Conservation (phyloP, 345 rosid species). For the Gossypium bickii region DNA sequence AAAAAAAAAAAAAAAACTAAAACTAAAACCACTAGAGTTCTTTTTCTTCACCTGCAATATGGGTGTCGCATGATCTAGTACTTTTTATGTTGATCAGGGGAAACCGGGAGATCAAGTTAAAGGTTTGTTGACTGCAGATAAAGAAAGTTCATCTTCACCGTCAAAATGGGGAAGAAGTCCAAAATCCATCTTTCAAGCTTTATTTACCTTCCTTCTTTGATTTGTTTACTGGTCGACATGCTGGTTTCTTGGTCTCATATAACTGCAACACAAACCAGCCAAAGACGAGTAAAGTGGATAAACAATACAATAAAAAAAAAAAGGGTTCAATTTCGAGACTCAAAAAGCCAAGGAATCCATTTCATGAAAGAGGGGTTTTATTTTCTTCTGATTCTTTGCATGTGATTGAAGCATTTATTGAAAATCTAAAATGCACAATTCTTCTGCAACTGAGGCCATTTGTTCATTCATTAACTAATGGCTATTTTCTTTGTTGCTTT, state of each 20-base stretch:
- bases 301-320: conserved; percentile 1
- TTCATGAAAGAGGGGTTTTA: conserved; percentile 18
- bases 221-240: neutral
- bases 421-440: conserved; percentile 26
- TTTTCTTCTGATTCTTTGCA: conserved; percentile 20
- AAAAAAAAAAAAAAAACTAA: too few relatives aligned
- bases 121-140: conserved; percentile 37
- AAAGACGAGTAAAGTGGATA: conserved; percentile 8
- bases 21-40: too few relatives aligned
- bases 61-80: neutral
- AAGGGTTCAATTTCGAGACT: conserved; percentile 11
- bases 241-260: conserved; percentile 12
- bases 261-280: conserved; percentile 11
- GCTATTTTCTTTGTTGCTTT: conserved; percentile 21
- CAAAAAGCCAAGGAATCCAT: conserved; percentile 8
- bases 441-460: conserved; percentile 40
- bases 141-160: conserved; percentile 25
- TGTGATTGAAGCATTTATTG: conserved; percentile 16
- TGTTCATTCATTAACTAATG: conserved; percentile 25
- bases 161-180: conserved; percentile 34
- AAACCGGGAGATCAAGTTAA: conserved; percentile 39
- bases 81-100: conserved; percentile 33
- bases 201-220: conserved; percentile 78
- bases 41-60: too few relatives aligned
- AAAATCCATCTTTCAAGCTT: conserved; percentile 66